Percentiles rank a stretch among this genome's conserved stretches.
Evolutionary conservation across 2,329 filamentous ascomycete genomes (phyloP).

Genomic region (Metarhizium anisopliae): DNA sequence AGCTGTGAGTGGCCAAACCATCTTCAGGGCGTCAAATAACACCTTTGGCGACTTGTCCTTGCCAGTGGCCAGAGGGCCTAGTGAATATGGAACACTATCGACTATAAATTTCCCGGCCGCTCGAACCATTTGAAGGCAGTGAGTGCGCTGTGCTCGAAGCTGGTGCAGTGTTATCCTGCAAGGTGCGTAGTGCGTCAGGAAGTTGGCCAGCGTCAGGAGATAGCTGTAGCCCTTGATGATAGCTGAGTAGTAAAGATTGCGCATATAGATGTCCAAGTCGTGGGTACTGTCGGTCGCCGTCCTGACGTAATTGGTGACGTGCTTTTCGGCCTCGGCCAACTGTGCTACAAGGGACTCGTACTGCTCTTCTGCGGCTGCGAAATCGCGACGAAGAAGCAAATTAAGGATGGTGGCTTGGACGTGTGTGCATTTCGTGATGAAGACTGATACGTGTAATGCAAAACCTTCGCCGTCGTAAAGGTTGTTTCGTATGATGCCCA

Average conservation of each 20-base stretch:
- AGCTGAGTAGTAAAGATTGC: conserved; percentile 22
- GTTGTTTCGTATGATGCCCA: conserved; percentile 18
- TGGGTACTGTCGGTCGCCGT: conserved; percentile 5
- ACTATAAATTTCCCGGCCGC: conserved; percentile 20
- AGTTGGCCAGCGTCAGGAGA: conserved; percentile 23
- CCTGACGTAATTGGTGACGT: conserved; percentile 11
- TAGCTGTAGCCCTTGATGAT: conserved; percentile 26
- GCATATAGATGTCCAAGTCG: conserved; percentile 20
- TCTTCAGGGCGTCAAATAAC: conserved; percentile 27
- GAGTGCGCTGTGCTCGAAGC: conserved; percentile 18
- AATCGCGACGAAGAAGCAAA: conserved; percentile 19
- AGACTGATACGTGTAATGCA: conserved; percentile 18
- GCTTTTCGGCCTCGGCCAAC: conserved; percentile 16
- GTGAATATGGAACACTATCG: conserved; percentile 13
- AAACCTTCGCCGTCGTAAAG: conserved; percentile 17
- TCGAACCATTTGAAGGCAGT: conserved; percentile 19
- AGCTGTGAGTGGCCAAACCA: conserved; percentile 28
- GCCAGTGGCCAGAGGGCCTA: conserved; percentile 16
- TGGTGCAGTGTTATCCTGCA: conserved; percentile 14
- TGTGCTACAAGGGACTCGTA: conserved; percentile 17
- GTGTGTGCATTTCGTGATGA: conserved; percentile 17
- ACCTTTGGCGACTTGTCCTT: conserved; percentile 21
- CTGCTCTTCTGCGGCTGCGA: conserved; percentile 16
- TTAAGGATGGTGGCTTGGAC: conserved; percentile 18
- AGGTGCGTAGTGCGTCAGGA: conserved; percentile 22